phyloP scores from a whole-genome alignment of 2,329 filamentous ascomycete species.

The Rhytidhysteron rufulum region DNA sequence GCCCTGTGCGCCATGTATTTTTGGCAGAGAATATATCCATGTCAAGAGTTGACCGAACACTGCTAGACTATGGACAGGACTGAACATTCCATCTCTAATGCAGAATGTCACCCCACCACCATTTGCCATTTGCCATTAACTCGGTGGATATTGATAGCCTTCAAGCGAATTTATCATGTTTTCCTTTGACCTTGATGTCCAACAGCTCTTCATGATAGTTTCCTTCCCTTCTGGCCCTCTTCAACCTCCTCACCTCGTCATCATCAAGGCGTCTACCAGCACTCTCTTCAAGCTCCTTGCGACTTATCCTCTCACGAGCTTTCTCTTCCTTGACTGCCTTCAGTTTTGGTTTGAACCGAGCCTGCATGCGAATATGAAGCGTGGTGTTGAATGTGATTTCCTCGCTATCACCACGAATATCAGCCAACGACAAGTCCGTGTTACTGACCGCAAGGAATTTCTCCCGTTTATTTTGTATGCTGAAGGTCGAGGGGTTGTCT shows the following conservation, averaged over 20 bases:
- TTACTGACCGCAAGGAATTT: constrained; percentile 62
- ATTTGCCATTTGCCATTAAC: neutral
- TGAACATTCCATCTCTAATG: too few species aligned
- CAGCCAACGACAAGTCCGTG: constrained; percentile 43
- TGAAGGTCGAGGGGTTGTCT: constrained; percentile 67
- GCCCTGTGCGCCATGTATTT: too few species aligned
- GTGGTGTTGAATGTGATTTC: constrained; percentile 65
- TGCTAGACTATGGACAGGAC: too few species aligned
- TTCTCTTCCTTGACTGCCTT: constrained; percentile 79
- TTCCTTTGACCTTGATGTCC: constrained; percentile 84
- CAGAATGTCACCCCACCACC: neutral
- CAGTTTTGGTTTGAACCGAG: constrained; percentile 81
- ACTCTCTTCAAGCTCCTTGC: constrained; percentile 77
- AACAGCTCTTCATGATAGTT: constrained; percentile 85
- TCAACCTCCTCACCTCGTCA: constrained; percentile 79
- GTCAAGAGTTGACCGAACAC: too few species aligned
- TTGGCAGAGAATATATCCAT: too few species aligned
- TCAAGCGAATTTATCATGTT: constrained; percentile 50
- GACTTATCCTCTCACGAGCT: constrained; percentile 78
- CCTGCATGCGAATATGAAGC: constrained; percentile 86
- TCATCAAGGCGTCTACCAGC: constrained; percentile 75
- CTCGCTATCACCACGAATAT: constrained; percentile 74
- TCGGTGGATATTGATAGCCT: neutral
- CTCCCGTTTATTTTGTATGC: constrained; percentile 68
- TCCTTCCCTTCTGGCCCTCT: constrained; percentile 78